These are phyloP conservation scores for Globisporangium radiosum DNA, from an alignment of 352 stramenopile species.

Conservation along the genomic window DNA sequence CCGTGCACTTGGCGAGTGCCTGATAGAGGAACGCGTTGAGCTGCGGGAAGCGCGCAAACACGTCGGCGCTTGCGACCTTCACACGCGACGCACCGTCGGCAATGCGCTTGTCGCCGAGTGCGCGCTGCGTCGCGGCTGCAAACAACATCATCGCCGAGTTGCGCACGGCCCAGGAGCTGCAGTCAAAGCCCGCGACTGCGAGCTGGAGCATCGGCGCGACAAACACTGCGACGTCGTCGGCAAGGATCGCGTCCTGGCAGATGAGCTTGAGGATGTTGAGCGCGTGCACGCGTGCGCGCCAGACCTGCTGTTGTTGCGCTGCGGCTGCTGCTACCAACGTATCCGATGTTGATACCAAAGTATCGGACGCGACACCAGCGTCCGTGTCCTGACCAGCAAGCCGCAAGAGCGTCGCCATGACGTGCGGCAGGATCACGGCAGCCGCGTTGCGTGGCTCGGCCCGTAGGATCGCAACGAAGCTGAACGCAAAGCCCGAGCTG, in stretches of 20 bases:
- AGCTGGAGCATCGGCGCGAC: conserved; percentile 84
- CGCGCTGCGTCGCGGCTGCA: conserved; percentile 67
- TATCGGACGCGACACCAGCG: conserved; percentile 19
- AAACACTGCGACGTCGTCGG: conserved; percentile 77
- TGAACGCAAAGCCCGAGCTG: conserved; percentile 84
- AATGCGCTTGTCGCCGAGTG: conserved; percentile 79
- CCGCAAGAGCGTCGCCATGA: conserved; percentile 63
- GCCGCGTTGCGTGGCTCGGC: conserved; percentile 79
- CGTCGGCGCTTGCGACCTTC: conserved; percentile 59
- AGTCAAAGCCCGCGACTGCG: conserved; percentile 80
- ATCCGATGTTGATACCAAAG: too few species aligned
- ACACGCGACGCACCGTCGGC: conserved; percentile 56
- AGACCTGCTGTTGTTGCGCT: conserved; percentile 42
- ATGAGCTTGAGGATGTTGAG: conserved; percentile 90
- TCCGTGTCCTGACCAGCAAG: conserved; percentile 61
- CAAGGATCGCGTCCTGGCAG: conserved; percentile 81
- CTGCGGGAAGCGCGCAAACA: conserved; percentile 78
- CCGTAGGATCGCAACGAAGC: conserved; percentile 83
- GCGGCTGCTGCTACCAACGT: background rate
- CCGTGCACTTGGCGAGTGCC: conserved; percentile 39
- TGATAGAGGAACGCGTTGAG: conserved; percentile 54
- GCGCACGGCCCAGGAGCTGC: conserved; percentile 79
- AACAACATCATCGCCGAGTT: conserved; percentile 93
- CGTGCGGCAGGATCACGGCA: conserved; percentile 66
- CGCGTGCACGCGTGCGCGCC: conserved; percentile 76